These are phyloP conservation scores for Termitomyces sp. DNA, from an alignment of 768 basidiomycete genomes.

Conservation along the genomic window DNA sequence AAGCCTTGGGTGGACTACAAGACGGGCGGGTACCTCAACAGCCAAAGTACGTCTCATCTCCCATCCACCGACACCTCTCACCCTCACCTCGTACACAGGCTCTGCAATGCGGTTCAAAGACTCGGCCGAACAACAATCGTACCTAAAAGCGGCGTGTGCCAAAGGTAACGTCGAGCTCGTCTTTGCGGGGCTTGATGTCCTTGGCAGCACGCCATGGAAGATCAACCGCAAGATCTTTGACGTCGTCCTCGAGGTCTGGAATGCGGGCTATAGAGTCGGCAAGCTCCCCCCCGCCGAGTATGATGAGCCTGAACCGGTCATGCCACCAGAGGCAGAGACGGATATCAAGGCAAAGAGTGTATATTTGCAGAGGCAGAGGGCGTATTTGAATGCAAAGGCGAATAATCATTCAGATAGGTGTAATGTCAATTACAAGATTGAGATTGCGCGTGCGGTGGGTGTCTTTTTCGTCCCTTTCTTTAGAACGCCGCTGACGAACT, in stretches of 20 bases:
- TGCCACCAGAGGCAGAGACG: constrained; percentile 37
- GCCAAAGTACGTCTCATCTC: constrained; percentile 49
- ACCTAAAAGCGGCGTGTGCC: constrained; percentile 71
- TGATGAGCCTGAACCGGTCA: constrained; percentile 61
- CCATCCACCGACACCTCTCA: not conserved
- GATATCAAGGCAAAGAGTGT: constrained; percentile 53
- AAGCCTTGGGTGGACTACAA: constrained; percentile 79
- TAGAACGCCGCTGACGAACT: too few relatives aligned
- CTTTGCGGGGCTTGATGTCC: constrained; percentile 84
- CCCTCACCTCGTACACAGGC: constrained; percentile 31
- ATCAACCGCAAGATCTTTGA: constrained; percentile 81
- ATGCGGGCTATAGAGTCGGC: constrained; percentile 73
- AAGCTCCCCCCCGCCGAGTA: constrained; percentile 78
- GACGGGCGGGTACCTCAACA: constrained; percentile 82
- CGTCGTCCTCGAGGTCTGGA: constrained; percentile 79
- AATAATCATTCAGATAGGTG: constrained; percentile 91
- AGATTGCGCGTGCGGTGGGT: constrained; percentile 88
- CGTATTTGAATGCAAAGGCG: constrained; percentile 55
- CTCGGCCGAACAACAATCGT: constrained; percentile 74
- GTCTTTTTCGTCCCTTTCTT: too few relatives aligned
- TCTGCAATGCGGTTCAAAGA: constrained; percentile 93
- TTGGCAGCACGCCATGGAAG: constrained; percentile 87
- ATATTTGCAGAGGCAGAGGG: constrained; percentile 53
- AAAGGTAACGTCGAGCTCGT: constrained; percentile 79
- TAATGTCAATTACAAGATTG: constrained; percentile 93